Evolutionary conservation across 163 green algal species (phyloP), one percentile per base, ranked within the genome.

Genomic region (Prototheca cutis): DNA sequence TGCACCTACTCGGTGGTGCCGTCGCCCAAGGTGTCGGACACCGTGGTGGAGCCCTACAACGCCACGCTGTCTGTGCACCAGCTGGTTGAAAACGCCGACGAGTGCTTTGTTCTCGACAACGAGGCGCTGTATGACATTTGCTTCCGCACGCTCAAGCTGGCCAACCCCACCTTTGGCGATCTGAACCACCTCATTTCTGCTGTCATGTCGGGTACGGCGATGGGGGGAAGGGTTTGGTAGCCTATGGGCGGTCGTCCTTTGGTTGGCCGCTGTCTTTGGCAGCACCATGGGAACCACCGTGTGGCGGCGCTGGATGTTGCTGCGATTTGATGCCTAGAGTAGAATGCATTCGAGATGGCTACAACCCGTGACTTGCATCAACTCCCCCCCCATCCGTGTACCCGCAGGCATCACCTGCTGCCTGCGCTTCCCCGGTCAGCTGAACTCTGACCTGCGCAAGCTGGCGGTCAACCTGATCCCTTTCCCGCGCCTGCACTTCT

Each of bases 61-160:
- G 87, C 86, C 61, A 98, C 89, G 53, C 81, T 98, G 48, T 96
- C 91, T 27, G 85, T 96, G 4, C 91, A 98, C 75, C 91, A 98
- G 80, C 80, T 98, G 60, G 89, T 98, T 17, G 91, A 98, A 80
- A 97, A 96, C 71, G 91, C 91, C 30, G 91, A 98, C 67, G 91
- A 96, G 87, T 96, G 88, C 80, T 94, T 98, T 79, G 83, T 98
- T 27, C 77, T 94, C 18, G 84, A 94, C 63, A 92, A 91, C 65
- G 88, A 95, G 84, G 90, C 90, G 24, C 84, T 98, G 71, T 98
- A 98, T 69, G 89, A 98, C 76, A 98, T 98, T 69, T 97, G 91
- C 87, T 98, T 97, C 91, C 86, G 91, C 72, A 98, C 88, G 54
- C 77, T 98, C 52, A 98, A 98, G 86, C 83, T 98, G 40, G 80